Evolutionary conservation across 208 protist genomes (phyloP).

Genomic region (Trypanosoma mega): DNA sequence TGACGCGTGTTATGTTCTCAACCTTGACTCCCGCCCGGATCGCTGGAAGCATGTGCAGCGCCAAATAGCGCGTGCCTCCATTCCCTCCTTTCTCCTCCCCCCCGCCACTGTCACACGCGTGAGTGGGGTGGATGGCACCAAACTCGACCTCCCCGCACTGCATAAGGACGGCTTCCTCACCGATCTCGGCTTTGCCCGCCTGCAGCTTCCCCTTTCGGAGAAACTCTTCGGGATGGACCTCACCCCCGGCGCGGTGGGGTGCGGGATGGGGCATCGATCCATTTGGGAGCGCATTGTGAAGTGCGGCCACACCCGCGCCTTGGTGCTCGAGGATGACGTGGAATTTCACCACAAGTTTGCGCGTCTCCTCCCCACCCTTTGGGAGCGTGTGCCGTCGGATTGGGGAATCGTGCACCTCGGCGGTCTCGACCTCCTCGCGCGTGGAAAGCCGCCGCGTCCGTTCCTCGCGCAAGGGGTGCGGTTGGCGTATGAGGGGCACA

Average conservation of each 20-base stretch:
- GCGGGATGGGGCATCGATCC: constrained; percentile 76
- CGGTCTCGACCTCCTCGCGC: constrained; percentile 78
- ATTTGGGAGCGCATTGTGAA: constrained; percentile 78
- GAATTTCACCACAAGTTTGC: constrained; percentile 83
- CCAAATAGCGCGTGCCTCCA: constrained; percentile 54
- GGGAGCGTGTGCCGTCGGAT: constrained; percentile 65
- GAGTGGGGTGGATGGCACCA: constrained; percentile 67
- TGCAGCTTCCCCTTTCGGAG: constrained; percentile 63
- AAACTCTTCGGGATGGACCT: constrained; percentile 93
- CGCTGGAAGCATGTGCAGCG: constrained; percentile 69
- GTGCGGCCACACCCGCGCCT: constrained; percentile 32
- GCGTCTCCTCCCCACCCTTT: constrained; percentile 50
- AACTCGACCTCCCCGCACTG: constrained; percentile 57
- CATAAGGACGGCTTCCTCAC: constrained; percentile 51
- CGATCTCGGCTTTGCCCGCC: constrained; percentile 70
- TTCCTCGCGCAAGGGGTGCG: constrained; percentile 81
- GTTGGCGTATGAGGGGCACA: constrained; percentile 81
- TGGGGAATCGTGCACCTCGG: constrained; percentile 91
- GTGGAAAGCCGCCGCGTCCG: constrained; percentile 78
- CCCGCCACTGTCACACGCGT: constrained; percentile 57
- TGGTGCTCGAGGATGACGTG: constrained; percentile 90
- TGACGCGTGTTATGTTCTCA: constrained; percentile 90
- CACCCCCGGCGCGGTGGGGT: constrained; percentile 85
- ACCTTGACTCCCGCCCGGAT: constrained; percentile 83
- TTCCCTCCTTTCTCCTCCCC: constrained; percentile 53